A percentile compares a stretch with the other conserved stretches of the same genome.
phyloP scores from a whole-genome alignment of 2,329 filamentous ascomycete genomes.

The Blastomyces percursus region DNA sequence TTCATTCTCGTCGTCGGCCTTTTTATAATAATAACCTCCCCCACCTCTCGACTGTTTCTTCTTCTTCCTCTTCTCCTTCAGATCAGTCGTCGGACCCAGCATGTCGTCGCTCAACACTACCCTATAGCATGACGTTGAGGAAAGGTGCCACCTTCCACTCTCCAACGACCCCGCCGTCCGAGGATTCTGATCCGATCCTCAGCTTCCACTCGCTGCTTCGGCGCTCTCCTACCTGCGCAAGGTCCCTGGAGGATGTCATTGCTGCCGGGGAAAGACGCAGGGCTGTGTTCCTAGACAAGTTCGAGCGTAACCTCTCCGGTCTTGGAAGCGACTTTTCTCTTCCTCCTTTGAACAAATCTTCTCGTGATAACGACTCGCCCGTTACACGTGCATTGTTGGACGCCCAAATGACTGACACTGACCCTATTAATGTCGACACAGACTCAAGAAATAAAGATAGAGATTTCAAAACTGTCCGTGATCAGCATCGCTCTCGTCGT shows the following conservation, averaged over 20 bases:
- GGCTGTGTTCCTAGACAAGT: slow-evolving; percentile 52
- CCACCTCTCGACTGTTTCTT: slow-evolving; percentile 20
- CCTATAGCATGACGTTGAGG: slow-evolving; percentile 46
- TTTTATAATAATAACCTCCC: slow-evolving; percentile 24
- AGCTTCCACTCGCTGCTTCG: slow-evolving; percentile 43
- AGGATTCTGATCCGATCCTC: slow-evolving; percentile 33
- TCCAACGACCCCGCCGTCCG: slow-evolving; percentile 32
- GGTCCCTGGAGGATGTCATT: slow-evolving; percentile 56
- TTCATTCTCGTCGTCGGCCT: slow-evolving; percentile 28
- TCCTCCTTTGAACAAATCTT: slow-evolving; percentile 20
- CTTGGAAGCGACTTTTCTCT: slow-evolving; percentile 25
- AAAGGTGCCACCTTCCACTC: slow-evolving; percentile 58
- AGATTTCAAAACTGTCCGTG: slow-evolving; percentile 20
- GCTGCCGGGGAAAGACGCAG: slow-evolving; percentile 59
- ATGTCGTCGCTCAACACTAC: slow-evolving; percentile 19
- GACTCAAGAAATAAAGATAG: slow-evolving; percentile 11
- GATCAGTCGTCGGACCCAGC: slow-evolving; percentile 12
- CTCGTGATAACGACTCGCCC: slow-evolving; percentile 45
- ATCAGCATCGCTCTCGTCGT: slow-evolving; percentile 46
- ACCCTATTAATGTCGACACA: slow-evolving; percentile 23
- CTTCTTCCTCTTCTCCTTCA: slow-evolving; percentile 18
- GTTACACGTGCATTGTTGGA: slow-evolving; percentile 51
- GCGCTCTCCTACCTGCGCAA: slow-evolving; percentile 52
- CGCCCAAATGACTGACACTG: slow-evolving; percentile 42
- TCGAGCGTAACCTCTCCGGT: slow-evolving; percentile 52